Evolutionary conservation across 192 early-diverging fungal genomes (phyloP), one percentile per base, ranked within the genome.

Genomic region (Coemansia sp.): DNA sequence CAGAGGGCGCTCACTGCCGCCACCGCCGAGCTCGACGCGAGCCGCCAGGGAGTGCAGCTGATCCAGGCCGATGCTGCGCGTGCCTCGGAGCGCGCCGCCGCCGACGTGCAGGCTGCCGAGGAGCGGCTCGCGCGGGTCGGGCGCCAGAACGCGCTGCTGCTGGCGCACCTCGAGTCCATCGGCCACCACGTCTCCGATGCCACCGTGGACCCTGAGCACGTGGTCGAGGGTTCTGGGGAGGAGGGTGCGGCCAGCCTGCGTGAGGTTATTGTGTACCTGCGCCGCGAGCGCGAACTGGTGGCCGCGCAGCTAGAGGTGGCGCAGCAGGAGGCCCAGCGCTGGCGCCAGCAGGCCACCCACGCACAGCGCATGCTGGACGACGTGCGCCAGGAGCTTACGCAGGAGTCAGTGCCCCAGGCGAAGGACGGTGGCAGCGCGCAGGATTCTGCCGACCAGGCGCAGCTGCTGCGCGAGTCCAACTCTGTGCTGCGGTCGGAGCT

Each of bases 381-480:
- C 51, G 77, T 80, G 14, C 86, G 89, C 8, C 72, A 64, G 9
- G 68, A 87, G 62, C 85, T 95, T 37, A 16, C 68, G 62, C 70
- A 76, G 59, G 24, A 27, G 24, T 27, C 24, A 27, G 24, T 1
- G 24, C 24, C 24, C 1, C 24, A 27, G 24, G 24, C 24, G 24
- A 27, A 27, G 24, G 24, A 27, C 24, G 24, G 24, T 27, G 24
- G 24, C 24, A 27, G 24, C 24, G 24, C 24, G 24, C 24, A 27
- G 24, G 24, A 27, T 27, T 27, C 24, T 27, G 24, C 24, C 0
- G 86, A 90, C 62, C 86, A 89, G 66, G 66, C 87, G 33, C 87
- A 85, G 68, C 48, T 93, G 10, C 75, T 95, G 40, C 88, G 89
- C 5, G 93, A 95, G 59, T 90, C 89, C 41, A 95, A 94, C 73